These are phyloP conservation scores for Oryza australiensis DNA, from an alignment of 176 grass and related monocot species.

Conservation along the genomic window DNA sequence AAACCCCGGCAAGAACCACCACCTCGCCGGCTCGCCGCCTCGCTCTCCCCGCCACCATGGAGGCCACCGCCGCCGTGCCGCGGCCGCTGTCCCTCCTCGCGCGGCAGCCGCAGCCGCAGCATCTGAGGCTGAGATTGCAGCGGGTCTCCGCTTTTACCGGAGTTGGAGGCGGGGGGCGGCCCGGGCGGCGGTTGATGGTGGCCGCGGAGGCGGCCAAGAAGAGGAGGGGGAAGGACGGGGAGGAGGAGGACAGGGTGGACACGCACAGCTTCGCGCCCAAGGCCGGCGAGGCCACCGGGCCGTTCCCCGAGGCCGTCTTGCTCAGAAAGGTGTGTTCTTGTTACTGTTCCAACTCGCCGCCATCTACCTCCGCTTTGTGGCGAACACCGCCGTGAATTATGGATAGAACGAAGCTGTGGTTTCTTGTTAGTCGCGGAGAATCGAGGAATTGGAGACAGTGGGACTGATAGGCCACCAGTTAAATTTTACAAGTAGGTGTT, in stretches of 20 bases:
- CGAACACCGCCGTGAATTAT: neutral
- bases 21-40: too few species aligned
- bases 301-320: constrained; percentile 80
- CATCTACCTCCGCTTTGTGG: neutral
- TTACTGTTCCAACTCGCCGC: too few species aligned
- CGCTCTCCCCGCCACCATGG: constrained; percentile 19
- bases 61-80: constrained; percentile 31
- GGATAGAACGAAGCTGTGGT: neutral
- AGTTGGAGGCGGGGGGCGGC: neutral
- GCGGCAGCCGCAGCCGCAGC: neutral
- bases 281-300: constrained; percentile 48
- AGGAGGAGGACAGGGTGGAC: constrained; percentile 38
- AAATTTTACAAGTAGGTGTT: too few species aligned
- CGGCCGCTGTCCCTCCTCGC: constrained; percentile 29
- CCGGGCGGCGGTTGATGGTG: constrained; percentile 23
- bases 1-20: constrained; percentile 31
- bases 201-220: constrained; percentile 41
- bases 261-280: constrained; percentile 59
- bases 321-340: constrained; percentile 69
- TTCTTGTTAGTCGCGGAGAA: neutral
- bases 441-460: neutral
- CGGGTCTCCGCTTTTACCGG: neutral
- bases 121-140: neutral
- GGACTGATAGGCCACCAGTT: too few species aligned
- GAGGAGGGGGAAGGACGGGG: constrained; percentile 42